These are phyloP conservation scores for Testicularia cyperi DNA, from an alignment of 1,284 basidiomycete species.

Conservation along the genomic window DNA sequence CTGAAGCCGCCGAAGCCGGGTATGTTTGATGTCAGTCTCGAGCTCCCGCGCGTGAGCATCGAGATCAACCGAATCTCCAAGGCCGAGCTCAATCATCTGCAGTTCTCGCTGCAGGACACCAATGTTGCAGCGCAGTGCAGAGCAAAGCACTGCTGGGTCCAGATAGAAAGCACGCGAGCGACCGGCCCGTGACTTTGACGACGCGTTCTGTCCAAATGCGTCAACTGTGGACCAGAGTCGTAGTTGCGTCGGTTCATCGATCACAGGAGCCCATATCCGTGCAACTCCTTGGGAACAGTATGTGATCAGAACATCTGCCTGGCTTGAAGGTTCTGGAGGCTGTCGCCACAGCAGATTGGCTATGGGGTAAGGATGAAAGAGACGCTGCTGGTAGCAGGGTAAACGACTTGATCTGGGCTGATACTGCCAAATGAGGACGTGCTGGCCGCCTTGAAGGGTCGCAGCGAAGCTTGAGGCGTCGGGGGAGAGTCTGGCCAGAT, in stretches of 20 bases:
- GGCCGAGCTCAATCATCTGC: constrained; percentile 39
- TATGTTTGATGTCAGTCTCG: constrained; percentile 31
- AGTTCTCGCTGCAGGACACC: constrained; percentile 34
- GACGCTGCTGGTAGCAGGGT: constrained; percentile 18
- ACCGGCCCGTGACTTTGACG: not conserved
- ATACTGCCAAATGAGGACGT: constrained; percentile 32
- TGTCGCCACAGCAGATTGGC: constrained; percentile 18
- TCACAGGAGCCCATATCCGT: constrained; percentile 45
- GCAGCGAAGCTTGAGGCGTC: constrained; percentile 36
- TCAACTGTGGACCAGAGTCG: constrained; percentile 40
- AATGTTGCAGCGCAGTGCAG: constrained; percentile 31
- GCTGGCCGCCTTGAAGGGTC: constrained; percentile 17
- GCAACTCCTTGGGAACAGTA: constrained; percentile 35
- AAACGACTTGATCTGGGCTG: constrained; percentile 13
- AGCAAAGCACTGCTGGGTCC: constrained; percentile 18
- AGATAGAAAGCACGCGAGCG: constrained; percentile 19
- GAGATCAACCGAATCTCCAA: constrained; percentile 7
- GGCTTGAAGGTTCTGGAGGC: constrained; percentile 25
- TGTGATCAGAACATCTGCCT: constrained; percentile 37
- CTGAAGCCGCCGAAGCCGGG: constrained; percentile 33
- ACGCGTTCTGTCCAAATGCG: not conserved
- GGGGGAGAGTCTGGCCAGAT: constrained; percentile 25
- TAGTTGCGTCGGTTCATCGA: constrained; percentile 45
- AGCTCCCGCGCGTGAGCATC: constrained; percentile 15
- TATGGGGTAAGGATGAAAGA: constrained; percentile 31